Conservation (phyloP, 225 moss, liverwort and hornwort genomes). For the Neckera pumila region DNA sequence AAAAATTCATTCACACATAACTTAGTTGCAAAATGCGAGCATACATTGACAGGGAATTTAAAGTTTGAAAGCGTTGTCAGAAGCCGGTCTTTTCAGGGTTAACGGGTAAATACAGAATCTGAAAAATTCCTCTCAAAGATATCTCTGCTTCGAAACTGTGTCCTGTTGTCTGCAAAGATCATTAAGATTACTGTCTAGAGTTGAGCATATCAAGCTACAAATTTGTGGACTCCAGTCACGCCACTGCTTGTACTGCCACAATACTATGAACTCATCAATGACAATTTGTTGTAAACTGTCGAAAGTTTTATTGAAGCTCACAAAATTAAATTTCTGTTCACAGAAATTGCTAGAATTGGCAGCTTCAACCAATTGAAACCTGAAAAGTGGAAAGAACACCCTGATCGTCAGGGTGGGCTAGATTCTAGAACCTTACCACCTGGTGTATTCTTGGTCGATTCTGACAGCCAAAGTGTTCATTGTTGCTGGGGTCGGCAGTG, state of each 20-base stretch:
- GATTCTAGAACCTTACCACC: background rate
- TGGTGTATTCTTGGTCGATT: background rate
- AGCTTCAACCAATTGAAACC: background rate
- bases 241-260: background rate
- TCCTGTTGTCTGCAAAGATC: background rate
- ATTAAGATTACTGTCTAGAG: background rate
- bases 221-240: background rate
- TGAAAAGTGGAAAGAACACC: background rate
- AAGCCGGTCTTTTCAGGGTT: background rate
- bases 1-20: background rate
- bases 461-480: background rate
- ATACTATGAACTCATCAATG: background rate
- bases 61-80: background rate
- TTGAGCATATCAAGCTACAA: background rate
- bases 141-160: background rate
- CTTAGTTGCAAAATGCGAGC: too few species aligned
- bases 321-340: rapidly evolving
- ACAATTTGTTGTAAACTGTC: background rate
- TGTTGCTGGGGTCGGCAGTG: background rate
- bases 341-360: background rate
- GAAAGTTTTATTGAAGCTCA: too few species aligned
- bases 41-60: background rate
- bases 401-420: background rate
- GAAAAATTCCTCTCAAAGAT: background rate
- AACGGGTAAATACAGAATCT: background rate